Evolutionary conservation across 306 rosid species (phyloP).

Genomic region (Dryas octopetala): DNA sequence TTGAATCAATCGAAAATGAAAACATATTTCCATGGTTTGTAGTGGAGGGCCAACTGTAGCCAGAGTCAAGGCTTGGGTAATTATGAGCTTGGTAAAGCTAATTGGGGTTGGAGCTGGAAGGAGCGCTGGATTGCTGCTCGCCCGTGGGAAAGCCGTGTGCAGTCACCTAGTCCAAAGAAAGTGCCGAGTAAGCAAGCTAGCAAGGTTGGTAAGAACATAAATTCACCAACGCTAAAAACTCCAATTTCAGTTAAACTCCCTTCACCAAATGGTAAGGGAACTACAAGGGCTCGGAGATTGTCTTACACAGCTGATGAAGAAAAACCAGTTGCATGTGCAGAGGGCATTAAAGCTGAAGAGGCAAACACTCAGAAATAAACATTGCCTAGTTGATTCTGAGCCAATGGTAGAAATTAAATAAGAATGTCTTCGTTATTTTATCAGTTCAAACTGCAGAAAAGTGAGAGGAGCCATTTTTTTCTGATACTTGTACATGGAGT

Average conservation of each 20-base stretch:
- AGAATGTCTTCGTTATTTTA: conserved; percentile 31
- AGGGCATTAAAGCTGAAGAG: conserved; percentile 35
- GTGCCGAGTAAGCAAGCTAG: conserved; percentile 45
- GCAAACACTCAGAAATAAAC: conserved; percentile 34
- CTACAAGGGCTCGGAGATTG: conserved; percentile 58
- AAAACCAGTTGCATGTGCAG: conserved; percentile 38
- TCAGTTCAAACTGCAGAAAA: conserved; percentile 29
- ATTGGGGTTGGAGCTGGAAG: conserved; percentile 99
- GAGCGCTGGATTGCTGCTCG: conserved; percentile 98
- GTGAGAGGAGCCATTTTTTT: conserved; percentile 27
- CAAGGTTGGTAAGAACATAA: conserved; percentile 50
- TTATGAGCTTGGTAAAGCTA: conserved; percentile 69
- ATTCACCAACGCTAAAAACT: conserved; percentile 46
- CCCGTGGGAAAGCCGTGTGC: conserved; percentile 93
- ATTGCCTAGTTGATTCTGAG: conserved; percentile 27
- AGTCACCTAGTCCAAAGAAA: conserved; percentile 54
- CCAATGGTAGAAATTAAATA: conserved; percentile 16
- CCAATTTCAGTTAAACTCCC: conserved; percentile 40
- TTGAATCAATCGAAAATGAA: conserved; percentile 30
- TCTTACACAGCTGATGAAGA: conserved; percentile 59
- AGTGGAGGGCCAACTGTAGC: conserved; percentile 97
- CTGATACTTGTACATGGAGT: conserved; percentile 36
- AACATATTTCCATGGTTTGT: conserved; percentile 32
- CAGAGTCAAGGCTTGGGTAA: conserved; percentile 70
- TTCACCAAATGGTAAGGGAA: conserved; percentile 49